Base-by-base conservation (phyloP, 2,329 filamentous ascomycete species). In the Xylogone sp. region DNA sequence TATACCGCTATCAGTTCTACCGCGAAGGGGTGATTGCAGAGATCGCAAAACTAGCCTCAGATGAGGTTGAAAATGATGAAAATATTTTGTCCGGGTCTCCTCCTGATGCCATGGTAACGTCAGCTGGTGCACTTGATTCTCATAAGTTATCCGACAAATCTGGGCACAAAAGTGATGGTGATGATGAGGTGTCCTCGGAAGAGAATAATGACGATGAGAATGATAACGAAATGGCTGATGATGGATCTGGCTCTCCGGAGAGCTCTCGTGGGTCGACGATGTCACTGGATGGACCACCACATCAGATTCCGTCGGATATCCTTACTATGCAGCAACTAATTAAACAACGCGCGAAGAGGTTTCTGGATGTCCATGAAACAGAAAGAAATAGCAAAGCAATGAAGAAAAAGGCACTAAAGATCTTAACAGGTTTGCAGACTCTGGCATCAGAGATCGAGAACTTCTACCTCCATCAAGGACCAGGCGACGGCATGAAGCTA, bases 1-100 rank as follows among this genome's bases (percentile, higher is more conserved):
- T 97, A 24, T 99, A 99, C 65, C 86, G 90, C 21, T 96, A 97
- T 62, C 95, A 99, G 62, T 93, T 99, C 60, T 96, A 99, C 65
- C 88, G 94, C 0, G 95, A 99, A 71, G 94, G 94, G 31, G 94
- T 99, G 43, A 92, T 97, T 60, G 79, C 87, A 1, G 93, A 99
- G 67, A 95, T 99, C 48, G 79, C 84, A 24, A 93, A 91, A 64
- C 75, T 99, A 27, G 86, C 90, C 1, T 34, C 42, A 29, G 51
- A 58, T 22, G 46, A 59, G 10, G 31, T 46, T 2, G 55, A 60
- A 20, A 42, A 20, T 13, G 21, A 43, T 45, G 29, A 10, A 45
- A 59, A 62, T 10, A n/a, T 54, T 22, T 54, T 54, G 13, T 47
- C 54, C 21, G 59, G 62, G 27, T 42, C 56, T 21, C 48, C 42